phyloP scores from a whole-genome alignment of 1,284 basidiomycete genomes.

The Xanthoconium separans region DNA sequence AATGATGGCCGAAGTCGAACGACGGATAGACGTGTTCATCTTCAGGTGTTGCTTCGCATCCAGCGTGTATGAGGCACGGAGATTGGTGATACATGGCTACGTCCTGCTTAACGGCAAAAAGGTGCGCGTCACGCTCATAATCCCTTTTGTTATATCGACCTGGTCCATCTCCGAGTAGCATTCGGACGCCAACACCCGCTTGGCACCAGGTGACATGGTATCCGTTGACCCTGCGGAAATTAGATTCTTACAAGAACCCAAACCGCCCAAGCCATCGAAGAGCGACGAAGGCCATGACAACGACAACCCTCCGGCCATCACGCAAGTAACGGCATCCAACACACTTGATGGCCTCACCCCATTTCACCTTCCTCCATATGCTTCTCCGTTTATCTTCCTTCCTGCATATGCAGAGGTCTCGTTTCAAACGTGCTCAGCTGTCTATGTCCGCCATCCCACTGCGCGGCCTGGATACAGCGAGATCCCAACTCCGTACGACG shows the following conservation, averaged over 20 bases:
- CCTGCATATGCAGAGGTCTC: slow-evolving; percentile 94
- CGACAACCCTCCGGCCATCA: not conserved
- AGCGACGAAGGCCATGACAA: slow-evolving; percentile 9
- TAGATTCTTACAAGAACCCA: slow-evolving; percentile 62
- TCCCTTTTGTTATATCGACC: slow-evolving; percentile 2
- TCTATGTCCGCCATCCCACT: slow-evolving; percentile 96
- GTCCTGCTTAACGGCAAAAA: slow-evolving; percentile 89
- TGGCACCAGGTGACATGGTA: slow-evolving; percentile 94
- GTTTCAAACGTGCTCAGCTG: slow-evolving; percentile 88
- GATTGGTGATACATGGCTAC: slow-evolving; percentile 84
- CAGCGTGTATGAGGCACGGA: slow-evolving; percentile 87
- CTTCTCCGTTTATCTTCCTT: slow-evolving; percentile 91
- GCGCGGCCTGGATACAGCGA: slow-evolving; percentile 91
- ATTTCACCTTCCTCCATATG: slow-evolving; percentile 88
- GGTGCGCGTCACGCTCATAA: slow-evolving; percentile 46
- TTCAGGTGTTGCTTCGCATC: slow-evolving; percentile 91
- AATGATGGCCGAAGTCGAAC: slow-evolving; percentile 93
- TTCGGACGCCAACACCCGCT: slow-evolving; percentile 82
- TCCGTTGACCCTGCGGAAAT: slow-evolving; percentile 84
- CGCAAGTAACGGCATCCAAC: slow-evolving; percentile 6
- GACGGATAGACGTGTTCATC: slow-evolving; percentile 88
- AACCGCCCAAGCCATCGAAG: slow-evolving; percentile 18
- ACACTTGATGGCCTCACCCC: slow-evolving; percentile 47
- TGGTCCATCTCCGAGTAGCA: slow-evolving; percentile 48
- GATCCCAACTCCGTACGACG: slow-evolving; percentile 91